A percentile compares a stretch with the other conserved stretches of the same genome.
Conservation (phyloP, 768 basidiomycete genomes). For the Gloeopeniophorella convolvens region DNA sequence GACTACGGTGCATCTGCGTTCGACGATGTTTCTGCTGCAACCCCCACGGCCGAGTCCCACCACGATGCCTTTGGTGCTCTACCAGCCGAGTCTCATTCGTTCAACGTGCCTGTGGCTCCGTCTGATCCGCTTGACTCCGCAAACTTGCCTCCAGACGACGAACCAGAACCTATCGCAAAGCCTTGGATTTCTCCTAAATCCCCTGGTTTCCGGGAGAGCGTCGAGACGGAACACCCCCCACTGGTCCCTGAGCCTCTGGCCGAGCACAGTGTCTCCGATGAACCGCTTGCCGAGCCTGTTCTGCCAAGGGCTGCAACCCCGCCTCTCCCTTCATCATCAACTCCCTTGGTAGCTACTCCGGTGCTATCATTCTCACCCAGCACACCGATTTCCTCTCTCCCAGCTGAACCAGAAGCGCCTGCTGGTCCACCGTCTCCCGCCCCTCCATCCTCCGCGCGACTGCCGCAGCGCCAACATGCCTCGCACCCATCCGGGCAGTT, state of each 20-base stretch:
- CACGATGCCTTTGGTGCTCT: background rate
- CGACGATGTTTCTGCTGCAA: background rate
- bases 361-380: slow-evolving; percentile 1
- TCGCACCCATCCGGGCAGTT: slow-evolving; percentile 9
- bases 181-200: slow-evolving; percentile 21
- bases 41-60: background rate
- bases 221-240: slow-evolving; percentile 20
- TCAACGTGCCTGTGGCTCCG: background rate
- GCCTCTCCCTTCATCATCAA: slow-evolving; percentile 21
- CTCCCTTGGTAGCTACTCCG: background rate
- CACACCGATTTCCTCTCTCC: slow-evolving; percentile 9
- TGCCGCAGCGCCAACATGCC: slow-evolving; percentile 18
- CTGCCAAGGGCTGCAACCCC: slow-evolving; percentile 20
- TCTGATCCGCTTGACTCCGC: slow-evolving; percentile 39
- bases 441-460: slow-evolving; percentile 17
- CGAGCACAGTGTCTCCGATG: slow-evolving; percentile 22
- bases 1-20: slow-evolving; percentile 17
- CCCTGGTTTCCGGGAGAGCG: slow-evolving; percentile 52
- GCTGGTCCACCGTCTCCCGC: slow-evolving; percentile 14
- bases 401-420: slow-evolving; percentile 2
- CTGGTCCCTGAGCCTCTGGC: slow-evolving; percentile 20
- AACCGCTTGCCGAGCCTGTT: slow-evolving; percentile 1
- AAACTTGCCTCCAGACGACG: slow-evolving; percentile 24
- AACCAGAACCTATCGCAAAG: slow-evolving; percentile 18
- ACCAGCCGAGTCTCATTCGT: background rate